These are phyloP conservation scores for Rosa multiflora DNA, from an alignment of 306 rosid genomes.

Conservation along the genomic window DNA sequence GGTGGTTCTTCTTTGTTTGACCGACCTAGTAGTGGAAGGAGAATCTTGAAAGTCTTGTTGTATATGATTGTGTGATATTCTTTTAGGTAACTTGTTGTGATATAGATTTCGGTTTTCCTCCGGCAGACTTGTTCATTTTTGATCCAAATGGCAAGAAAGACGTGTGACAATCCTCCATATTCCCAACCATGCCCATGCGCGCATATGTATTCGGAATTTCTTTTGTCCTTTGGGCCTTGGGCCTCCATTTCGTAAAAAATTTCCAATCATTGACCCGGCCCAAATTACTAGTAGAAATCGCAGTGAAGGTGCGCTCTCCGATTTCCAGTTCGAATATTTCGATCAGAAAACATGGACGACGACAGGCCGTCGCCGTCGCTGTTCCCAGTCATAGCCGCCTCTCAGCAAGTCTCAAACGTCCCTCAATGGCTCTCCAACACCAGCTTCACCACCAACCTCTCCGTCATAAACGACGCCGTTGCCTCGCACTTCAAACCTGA, in stretches of 20 bases:
- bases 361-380: slow-evolving; percentile 35
- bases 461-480: slow-evolving; percentile 49
- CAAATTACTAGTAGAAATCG: neutral
- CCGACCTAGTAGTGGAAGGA: slow-evolving; percentile 44
- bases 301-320: neutral
- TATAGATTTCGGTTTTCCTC: slow-evolving; percentile 26
- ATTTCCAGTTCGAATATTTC: neutral
- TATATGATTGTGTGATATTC: slow-evolving; percentile 78
- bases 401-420: slow-evolving; percentile 15
- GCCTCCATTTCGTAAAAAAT: neutral
- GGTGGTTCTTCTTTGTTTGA: slow-evolving; percentile 49
- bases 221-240: neutral
- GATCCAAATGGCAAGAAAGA: no score
- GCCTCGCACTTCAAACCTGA: slow-evolving; percentile 19
- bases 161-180: no score
- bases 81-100: slow-evolving; percentile 64
- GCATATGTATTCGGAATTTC: no score
- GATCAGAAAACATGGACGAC: slow-evolving; percentile 49
- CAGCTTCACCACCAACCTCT: slow-evolving; percentile 73
- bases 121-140: neutral
- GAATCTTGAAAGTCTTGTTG: slow-evolving; percentile 48
- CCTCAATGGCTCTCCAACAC: slow-evolving; percentile 30
- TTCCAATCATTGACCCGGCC: neutral
- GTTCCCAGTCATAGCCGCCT: slow-evolving; percentile 50
- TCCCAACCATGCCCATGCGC: no score